Conservation (phyloP, 2,329 filamentous ascomycete genomes). For the Lasiodiplodia citricola region DNA sequence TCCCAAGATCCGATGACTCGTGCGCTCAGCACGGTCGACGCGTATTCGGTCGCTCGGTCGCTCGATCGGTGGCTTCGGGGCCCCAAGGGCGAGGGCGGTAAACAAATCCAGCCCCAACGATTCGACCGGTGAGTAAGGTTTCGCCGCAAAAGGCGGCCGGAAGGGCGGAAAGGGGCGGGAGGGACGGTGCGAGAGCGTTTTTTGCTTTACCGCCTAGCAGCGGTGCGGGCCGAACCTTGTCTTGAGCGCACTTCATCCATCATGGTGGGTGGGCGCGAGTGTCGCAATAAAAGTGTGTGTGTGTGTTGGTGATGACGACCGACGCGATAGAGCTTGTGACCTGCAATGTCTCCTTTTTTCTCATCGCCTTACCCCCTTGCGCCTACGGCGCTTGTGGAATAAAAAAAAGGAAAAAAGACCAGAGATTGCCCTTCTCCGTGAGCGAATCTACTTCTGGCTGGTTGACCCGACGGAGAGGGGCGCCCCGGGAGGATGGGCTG, state of each 20-base stretch:
- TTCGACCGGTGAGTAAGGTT: neutral
- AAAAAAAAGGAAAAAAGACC: neutral
- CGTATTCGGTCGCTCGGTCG: too few relatives aligned
- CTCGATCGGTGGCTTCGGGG: neutral
- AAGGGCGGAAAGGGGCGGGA: neutral
- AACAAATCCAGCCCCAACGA: neutral
- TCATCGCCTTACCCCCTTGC: neutral
- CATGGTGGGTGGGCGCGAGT: neutral
- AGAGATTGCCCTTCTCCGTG: neutral
- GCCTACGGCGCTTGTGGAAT: neutral
- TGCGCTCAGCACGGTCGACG: neutral
- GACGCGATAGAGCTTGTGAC: neutral
- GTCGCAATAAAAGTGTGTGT: neutral
- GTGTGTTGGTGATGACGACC: neutral
- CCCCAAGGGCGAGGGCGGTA: neutral
- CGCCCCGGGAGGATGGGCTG: neutral
- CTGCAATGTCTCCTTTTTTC: neutral
- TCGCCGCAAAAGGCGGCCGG: neutral
- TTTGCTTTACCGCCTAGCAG: constrained; percentile 16
- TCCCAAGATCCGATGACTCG: neutral
- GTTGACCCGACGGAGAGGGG: neutral
- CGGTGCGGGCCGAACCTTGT: constrained; percentile 26
- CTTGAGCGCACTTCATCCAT: constrained; percentile 13
- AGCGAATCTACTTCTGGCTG: neutral
- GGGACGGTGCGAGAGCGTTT: neutral